Base-by-base conservation (phyloP, 2,329 filamentous ascomycete species). In the Aspergillus japonicus region DNA sequence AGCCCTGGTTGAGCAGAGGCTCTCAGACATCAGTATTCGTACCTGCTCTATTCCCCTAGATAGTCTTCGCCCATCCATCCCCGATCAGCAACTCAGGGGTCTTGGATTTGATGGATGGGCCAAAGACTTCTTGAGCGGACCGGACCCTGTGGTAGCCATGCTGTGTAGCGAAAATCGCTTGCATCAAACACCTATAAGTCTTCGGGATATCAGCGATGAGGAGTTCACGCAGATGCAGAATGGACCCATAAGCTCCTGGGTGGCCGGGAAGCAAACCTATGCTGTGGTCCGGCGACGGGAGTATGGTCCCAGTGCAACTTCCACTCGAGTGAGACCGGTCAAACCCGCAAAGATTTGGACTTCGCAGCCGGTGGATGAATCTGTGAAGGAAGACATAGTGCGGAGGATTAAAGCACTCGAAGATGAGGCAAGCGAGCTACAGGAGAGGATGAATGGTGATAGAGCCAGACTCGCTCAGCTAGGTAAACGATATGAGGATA, bases 71-170 rank as follows among this genome's bases (percentile, higher is more conserved):
- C 69, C 84, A 7, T 85, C 85, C 0, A 68, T 91, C 5, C 77
- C 83, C 0, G 66, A 72, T 5, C 80, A 86, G 8, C 80, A 91
- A 55, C 75, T 92, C 58, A 69, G 55, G 60, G 68, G 47, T 59
- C 86, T 74, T 39, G 92, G 92, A 0, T 85, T 99, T 53, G 89
- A 96, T 64, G 87, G 89, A 2, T 96, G 90, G 78, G 87, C 92
- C 0, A 81, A 90, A 26, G 90, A 98, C 69, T 91, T 85, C 60
- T 72, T 99, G 5, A 83, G 88, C 35, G 95, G 94, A 0, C 96
- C 96, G 0, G 87, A 89, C 1, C 84, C 90, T 1, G 91, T 99
- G 1, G 78, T 98, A 35, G 89, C 91, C 6, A 95, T 96, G 89
- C 84, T 99, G 23, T 97, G 92, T 74, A 84, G 87, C 12, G 88